Evolutionary conservation across 2,329 filamentous ascomycete genomes (phyloP).

Genomic region (Paecilomyces sp.): DNA sequence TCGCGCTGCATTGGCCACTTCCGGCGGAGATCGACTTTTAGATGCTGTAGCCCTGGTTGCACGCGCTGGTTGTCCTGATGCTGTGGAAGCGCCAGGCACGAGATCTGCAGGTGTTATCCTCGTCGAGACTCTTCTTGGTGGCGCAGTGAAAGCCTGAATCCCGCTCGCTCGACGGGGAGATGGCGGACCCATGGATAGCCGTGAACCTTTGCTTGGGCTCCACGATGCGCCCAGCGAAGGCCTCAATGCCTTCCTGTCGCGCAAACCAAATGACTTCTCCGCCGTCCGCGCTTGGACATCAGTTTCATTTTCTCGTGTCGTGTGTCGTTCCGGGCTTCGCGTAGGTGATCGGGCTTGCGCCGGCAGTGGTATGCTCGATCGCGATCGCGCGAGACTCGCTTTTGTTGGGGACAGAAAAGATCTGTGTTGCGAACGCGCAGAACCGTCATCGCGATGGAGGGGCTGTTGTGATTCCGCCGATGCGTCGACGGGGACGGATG

Average conservation of each 20-base stretch:
- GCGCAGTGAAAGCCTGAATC: constrained; percentile 28
- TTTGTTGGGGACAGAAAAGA: constrained; percentile 63
- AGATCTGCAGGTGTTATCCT: constrained; percentile 24
- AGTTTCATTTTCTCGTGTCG: constrained; percentile 6
- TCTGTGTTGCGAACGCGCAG: constrained; percentile 34
- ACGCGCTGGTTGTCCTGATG: neutral
- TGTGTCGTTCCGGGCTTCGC: constrained; percentile 22
- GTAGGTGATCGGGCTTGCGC: constrained; percentile 32
- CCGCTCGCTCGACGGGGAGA: constrained; percentile 22
- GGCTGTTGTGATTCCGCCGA: constrained; percentile 29
- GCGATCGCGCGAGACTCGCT: constrained; percentile 55
- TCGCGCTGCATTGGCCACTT: constrained; percentile 23
- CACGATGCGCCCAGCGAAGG: constrained; percentile 23
- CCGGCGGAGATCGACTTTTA: constrained; percentile 24
- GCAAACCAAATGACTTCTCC: constrained; percentile 20
- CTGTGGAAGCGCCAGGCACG: constrained; percentile 19
- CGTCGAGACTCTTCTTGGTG: constrained; percentile 27
- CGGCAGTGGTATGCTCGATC: constrained; percentile 51
- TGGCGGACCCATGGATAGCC: constrained; percentile 7
- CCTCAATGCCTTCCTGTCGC: constrained; percentile 29
- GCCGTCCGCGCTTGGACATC: constrained; percentile 11
- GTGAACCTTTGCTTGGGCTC: constrained; percentile 16
- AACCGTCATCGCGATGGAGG: constrained; percentile 11
- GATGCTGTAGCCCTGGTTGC: constrained; percentile 16
- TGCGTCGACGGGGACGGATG: constrained; percentile 36